Conservation (phyloP, 2,329 filamentous ascomycete genomes). For the Botrytis medusae region DNA sequence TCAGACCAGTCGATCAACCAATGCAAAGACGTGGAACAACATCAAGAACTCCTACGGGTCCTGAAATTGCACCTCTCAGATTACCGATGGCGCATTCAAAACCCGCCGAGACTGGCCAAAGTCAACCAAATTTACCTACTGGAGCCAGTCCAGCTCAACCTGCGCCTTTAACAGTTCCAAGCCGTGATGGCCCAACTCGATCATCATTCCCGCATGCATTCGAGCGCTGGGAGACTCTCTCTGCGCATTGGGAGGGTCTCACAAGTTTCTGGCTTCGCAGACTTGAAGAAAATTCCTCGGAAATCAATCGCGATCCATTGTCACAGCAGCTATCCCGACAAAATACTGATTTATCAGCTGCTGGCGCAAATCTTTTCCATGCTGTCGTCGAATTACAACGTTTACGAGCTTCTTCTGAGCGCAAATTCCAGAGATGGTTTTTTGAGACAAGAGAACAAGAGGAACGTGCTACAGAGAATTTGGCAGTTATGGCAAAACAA, state of each 20-base stretch:
- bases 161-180: slow-evolving; percentile 15
- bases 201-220: slow-evolving; percentile 94
- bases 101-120: slow-evolving; percentile 27
- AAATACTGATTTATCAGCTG: slow-evolving; percentile 94
- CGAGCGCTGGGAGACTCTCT: slow-evolving; percentile 94
- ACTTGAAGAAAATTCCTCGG: slow-evolving; percentile 84
- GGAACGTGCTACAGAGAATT: slow-evolving; percentile 79
- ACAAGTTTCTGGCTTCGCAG: slow-evolving; percentile 97
- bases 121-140: slow-evolving; percentile 15
- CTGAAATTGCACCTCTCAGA: slow-evolving; percentile 33
- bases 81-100: slow-evolving; percentile 36
- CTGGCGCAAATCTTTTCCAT: slow-evolving; percentile 95
- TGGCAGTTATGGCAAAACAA: slow-evolving; percentile 73
- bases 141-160: slow-evolving; percentile 21
- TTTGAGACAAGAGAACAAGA: slow-evolving; percentile 90
- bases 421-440: slow-evolving; percentile 98
- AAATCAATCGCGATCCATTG: slow-evolving; percentile 78
- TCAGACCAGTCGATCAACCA: slow-evolving; percentile 26
- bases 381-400: slow-evolving; percentile 95
- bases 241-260: slow-evolving; percentile 95
- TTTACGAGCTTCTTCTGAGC: slow-evolving; percentile 88
- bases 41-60: slow-evolving; percentile 33
- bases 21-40: slow-evolving; percentile 36
- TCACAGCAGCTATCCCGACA: slow-evolving; percentile 88
- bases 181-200: slow-evolving; percentile 42